Evolutionary conservation across 2,329 filamentous ascomycete genomes (phyloP), one percentile per base, ranked within the genome.

Genomic region (Aspergillus felis): DNA sequence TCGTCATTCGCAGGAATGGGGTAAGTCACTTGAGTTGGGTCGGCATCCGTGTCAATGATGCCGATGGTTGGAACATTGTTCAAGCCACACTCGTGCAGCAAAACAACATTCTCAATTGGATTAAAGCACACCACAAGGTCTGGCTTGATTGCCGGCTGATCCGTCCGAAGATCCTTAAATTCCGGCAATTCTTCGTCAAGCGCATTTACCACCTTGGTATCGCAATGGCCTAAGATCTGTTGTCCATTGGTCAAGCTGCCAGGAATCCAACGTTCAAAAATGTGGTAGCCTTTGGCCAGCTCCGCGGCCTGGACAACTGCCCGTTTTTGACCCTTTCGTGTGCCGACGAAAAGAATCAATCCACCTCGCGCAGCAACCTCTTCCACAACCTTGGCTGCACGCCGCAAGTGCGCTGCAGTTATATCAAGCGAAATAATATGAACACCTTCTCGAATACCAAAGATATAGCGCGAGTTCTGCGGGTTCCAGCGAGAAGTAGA

Each of bases 1-100:
- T 99, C 94, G 71, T 99, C 94, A 74, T 99, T 99, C 52, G 91
- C 91, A 1, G 94, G 94, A 65, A 99, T 97, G 14, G 90, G 90
- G 72, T 99, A 99, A 3, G 94, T 97, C 52, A 97, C 92, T 85
- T 90, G 93, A 0, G 91, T 91, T 0, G 94, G 91, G 75, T 97
- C 90, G 2, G 87, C 88, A 74, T 99, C 90, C 1, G 94, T 97
- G 75, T 99, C 94, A 64, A 97, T 89, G 57, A 99, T 82, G 50
- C 93, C 94, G 68, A 99, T 94, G 0, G 94, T 97, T 1, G 94
- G 94, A 57, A 99, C 90, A 69, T 88, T 90, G 71, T 91, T 88
- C 57, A 92, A 73, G 0, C 89, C 90, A 73, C 94, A 97, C 80
- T 99, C 94, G 75, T 94, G 91, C 69, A 99, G 80, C 72, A 97